Percentiles rank a stretch among this genome's conserved stretches.
Evolutionary conservation across 2,329 filamentous ascomycete species (phyloP).

Genomic region (Fusarium oligoseptatum): DNA sequence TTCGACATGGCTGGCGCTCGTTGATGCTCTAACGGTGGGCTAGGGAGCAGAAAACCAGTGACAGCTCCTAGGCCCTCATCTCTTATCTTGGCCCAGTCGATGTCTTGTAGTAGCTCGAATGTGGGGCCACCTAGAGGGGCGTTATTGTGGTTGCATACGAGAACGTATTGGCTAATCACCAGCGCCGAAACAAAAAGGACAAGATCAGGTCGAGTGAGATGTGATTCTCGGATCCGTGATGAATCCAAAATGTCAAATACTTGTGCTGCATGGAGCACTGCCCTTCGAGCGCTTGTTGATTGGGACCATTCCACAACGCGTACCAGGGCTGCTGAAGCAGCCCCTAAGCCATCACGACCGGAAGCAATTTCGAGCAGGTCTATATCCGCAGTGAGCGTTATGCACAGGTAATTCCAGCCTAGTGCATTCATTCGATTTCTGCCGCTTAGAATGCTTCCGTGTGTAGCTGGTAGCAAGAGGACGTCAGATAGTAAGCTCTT

Average conservation of each 20-base stretch:
- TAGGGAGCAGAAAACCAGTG: background rate
- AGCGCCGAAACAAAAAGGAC: conserved; percentile 23
- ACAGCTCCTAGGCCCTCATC: background rate
- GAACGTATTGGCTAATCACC: conserved; percentile 23
- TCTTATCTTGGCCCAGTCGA: conserved; percentile 6
- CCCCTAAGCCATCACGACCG: conserved; percentile 15
- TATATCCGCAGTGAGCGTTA: conserved; percentile 13
- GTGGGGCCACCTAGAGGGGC: background rate
- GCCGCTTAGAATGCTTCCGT: conserved; percentile 1
- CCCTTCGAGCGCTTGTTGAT: conserved; percentile 16
- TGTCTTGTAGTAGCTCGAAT: conserved; percentile 8
- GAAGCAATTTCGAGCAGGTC: conserved; percentile 17
- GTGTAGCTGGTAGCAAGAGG: background rate
- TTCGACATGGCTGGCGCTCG: background rate
- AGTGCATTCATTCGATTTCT: conserved; percentile 13
- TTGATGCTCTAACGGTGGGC: background rate
- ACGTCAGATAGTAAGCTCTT: conserved; percentile 8
- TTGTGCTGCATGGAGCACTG: conserved; percentile 18
- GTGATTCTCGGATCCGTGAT: conserved; percentile 15
- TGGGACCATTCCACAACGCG: conserved; percentile 12
- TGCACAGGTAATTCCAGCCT: conserved; percentile 24
- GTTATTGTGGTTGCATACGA: background rate
- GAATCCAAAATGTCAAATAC: conserved; percentile 22
- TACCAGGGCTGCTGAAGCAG: background rate
- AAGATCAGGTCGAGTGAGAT: conserved; percentile 19